phyloP scores from a whole-genome alignment of 352 stramenopile genomes.

The Phytopythium delawarense region DNA sequence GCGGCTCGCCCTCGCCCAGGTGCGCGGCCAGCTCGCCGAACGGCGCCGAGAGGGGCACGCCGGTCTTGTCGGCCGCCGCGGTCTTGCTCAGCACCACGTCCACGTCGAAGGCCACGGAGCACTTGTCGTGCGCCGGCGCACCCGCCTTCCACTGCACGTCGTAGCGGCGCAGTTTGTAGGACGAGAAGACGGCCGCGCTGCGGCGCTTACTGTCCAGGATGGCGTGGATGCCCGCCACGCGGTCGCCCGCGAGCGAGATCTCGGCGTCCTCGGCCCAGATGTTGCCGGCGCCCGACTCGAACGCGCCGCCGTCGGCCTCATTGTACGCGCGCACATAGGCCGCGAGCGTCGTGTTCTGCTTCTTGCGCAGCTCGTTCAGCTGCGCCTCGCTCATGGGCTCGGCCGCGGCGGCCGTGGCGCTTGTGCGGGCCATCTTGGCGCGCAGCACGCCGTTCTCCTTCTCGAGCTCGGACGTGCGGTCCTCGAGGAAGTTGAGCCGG shows the following conservation, averaged over 20 bases:
- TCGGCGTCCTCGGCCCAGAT: slow-evolving; percentile 69
- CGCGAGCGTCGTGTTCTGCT: slow-evolving; percentile 72
- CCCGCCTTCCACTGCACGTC: slow-evolving; percentile 63
- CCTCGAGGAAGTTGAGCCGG: slow-evolving; percentile 82
- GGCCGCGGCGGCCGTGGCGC: slow-evolving; percentile 25
- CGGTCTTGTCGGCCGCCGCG: slow-evolving; percentile 23
- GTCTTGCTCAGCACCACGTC: slow-evolving; percentile 49
- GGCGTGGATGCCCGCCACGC: slow-evolving; percentile 43
- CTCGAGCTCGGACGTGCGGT: slow-evolving; percentile 78
- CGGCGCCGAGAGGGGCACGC: slow-evolving; percentile 55
- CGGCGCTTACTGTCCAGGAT: slow-evolving; percentile 67
- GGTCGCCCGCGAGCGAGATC: slow-evolving; percentile 57
- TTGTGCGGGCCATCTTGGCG: slow-evolving; percentile 65
- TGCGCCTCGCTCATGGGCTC: slow-evolving; percentile 52
- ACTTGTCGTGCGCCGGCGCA: slow-evolving; percentile 57
- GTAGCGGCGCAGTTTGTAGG: slow-evolving; percentile 85
- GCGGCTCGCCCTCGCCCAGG: slow-evolving; percentile 42
- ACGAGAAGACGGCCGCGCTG: slow-evolving; percentile 54
- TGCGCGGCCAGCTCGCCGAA: slow-evolving; percentile 56
- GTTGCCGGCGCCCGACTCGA: slow-evolving; percentile 42
- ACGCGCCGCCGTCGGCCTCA: slow-evolving; percentile 37
- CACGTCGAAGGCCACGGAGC: slow-evolving; percentile 70
- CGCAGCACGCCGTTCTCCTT: slow-evolving; percentile 78
- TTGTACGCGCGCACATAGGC: slow-evolving; percentile 77
- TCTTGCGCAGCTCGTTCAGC: slow-evolving; percentile 75